Evolutionary conservation across 495 filamentous ascomycete species (phyloP).

Genomic region (Penicillium simplicissimum): DNA sequence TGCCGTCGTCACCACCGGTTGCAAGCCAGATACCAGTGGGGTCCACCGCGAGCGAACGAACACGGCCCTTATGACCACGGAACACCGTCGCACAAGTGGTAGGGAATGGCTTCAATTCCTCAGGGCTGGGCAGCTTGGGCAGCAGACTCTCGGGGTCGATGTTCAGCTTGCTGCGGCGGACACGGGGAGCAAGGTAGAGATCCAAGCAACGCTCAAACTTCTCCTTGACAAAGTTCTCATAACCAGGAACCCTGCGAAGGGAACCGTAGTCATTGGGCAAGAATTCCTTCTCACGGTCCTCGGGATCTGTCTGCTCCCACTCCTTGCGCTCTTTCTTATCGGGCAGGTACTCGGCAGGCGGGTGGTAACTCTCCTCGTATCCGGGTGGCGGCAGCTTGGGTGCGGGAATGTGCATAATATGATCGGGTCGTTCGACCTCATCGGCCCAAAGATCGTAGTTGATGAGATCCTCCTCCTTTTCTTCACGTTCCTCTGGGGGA

Average conservation of each 20-base stretch:
- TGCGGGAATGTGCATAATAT: constrained; percentile 94
- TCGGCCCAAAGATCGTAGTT: constrained; percentile 95
- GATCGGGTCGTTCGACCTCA: constrained; percentile 77
- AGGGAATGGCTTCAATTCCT: constrained; percentile 91
- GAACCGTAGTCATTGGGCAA: constrained; percentile 78
- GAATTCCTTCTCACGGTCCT: constrained; percentile 88
- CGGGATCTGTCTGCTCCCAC: constrained; percentile 88
- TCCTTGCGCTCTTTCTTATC: constrained; percentile 77
- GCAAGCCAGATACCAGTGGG: constrained; percentile 77
- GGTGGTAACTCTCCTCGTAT: constrained; percentile 94
- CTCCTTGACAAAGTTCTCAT: constrained; percentile 86
- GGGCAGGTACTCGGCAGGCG: constrained; percentile 92
- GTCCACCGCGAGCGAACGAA: constrained; percentile 78
- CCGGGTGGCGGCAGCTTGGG: constrained; percentile 92
- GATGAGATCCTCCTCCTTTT: constrained; percentile 66
- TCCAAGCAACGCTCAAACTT: constrained; percentile 94
- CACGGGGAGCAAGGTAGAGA: constrained; percentile 88
- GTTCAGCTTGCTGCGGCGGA: constrained; percentile 90
- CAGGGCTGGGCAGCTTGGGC: constrained; percentile 91
- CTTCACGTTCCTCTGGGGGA: constrained; percentile 71
- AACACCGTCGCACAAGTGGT: constrained; percentile 82
- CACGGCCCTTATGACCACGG: constrained; percentile 83
- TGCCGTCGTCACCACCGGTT: constrained; percentile 92
- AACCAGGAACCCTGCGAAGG: constrained; percentile 90
- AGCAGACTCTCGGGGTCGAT: constrained; percentile 93